Conservation (phyloP, 2,329 filamentous ascomycete species). For the Akanthomyces muscarius region DNA sequence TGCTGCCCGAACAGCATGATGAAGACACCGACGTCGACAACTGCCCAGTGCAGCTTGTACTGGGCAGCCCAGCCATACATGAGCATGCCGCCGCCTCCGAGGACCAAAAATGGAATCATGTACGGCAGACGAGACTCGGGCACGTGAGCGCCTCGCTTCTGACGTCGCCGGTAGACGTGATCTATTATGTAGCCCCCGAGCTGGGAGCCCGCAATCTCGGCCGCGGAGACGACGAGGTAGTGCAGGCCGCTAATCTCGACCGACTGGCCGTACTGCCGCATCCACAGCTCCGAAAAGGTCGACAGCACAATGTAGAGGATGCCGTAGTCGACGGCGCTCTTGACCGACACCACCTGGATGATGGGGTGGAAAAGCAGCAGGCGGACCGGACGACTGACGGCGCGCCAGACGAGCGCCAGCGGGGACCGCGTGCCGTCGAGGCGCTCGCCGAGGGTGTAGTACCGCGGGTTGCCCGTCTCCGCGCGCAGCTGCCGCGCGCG, state of each 20-base stretch:
- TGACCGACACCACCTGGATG: constrained; percentile 51
- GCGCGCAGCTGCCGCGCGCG: constrained; percentile 32
- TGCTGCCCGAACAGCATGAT: constrained; percentile 32
- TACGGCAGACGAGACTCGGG: constrained; percentile 57
- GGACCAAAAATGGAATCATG: constrained; percentile 36
- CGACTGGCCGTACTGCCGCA: constrained; percentile 48
- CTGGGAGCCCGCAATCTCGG: constrained; percentile 55
- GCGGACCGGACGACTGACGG: constrained; percentile 51
- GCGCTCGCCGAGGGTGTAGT: constrained; percentile 36
- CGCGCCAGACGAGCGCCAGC: constrained; percentile 26
- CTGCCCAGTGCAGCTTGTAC: constrained; percentile 34
- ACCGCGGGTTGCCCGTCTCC: constrained; percentile 28
- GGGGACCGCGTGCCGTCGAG: constrained; percentile 29
- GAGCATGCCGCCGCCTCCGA: constrained; percentile 37
- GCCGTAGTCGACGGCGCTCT: constrained; percentile 58
- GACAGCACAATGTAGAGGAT: constrained; percentile 61
- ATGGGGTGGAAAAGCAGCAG: constrained; percentile 57
- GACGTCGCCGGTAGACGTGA: constrained; percentile 26
- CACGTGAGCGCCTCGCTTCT: constrained; percentile 20
- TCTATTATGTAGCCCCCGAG: constrained; percentile 43
- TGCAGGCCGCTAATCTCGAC: constrained; percentile 59
- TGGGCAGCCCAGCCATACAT: constrained; percentile 43
- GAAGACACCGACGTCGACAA: constrained; percentile 35
- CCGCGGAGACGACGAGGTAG: constrained; percentile 59
- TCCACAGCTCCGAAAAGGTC: constrained; percentile 59